Base-by-base conservation (phyloP, 225 moss, liverwort and hornwort species). In the Asterella californica region DNA sequence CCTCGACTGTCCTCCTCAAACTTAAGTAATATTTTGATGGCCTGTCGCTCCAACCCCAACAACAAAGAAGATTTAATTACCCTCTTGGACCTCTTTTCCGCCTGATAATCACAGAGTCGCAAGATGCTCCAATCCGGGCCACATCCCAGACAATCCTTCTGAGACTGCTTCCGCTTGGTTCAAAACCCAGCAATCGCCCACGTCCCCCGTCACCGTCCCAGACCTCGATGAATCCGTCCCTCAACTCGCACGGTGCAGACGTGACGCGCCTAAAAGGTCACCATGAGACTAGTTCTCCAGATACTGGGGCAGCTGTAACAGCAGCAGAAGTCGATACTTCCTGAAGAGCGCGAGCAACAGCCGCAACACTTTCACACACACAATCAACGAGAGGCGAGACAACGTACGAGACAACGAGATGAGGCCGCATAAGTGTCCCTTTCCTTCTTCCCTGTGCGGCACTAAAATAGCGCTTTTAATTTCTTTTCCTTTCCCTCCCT, bases 181-280 rank as follows among this genome's bases (percentile, higher is more conserved):
- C 69, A 70, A 70, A 70, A 70, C 38, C 69, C 69, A 38, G 42
- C 18, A 70, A 70, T 24, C 38, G 32, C 21, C 17, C 22, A 22
- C 38, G 19, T 24, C 22, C 24, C 42, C 38, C 38, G 38, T 65
- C 65, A 4, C 9, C 65, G 8, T 18, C 15, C 1, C 18, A 9
- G 27, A 29, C 69, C 69, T 15, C 69, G 69, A 70, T 36, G 17
- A 67, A 36, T 36, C 67, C 67, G 67, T 67, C 67, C 67, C n/a
- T 27, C n/a, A 25, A 3, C 61, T 61, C 61, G n/a, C n/a, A 61
- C n/a, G 27, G 33, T 15, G 6, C 22, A 70, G 24, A 9, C 69
- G 38, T 38, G 38, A 38, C 21, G 69, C 69, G 21, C 69, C 69
- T 70, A 15, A 24, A 33, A 33, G 9, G 12, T 33, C 0, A 1